A percentile compares a stretch with the other conserved stretches of the same genome.
Evolutionary conservation across 2,329 filamentous ascomycete genomes (phyloP).

Genomic region (Chaetomiaceae sp.): DNA sequence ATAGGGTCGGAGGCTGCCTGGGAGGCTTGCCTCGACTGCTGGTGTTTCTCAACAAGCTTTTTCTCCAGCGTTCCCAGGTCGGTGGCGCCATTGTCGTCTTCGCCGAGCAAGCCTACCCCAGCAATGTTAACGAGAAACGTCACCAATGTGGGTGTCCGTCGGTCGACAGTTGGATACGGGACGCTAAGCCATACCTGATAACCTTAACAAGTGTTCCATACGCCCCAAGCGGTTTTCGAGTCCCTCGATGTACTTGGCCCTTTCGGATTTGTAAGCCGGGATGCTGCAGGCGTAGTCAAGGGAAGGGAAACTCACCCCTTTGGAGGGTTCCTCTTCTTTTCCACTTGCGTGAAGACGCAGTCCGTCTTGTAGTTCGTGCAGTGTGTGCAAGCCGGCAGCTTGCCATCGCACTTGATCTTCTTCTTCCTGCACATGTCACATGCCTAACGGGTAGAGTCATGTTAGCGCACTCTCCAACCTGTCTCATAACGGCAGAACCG

Average conservation of each 20-base stretch:
- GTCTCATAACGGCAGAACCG: not conserved
- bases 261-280: conserved; percentile 34
- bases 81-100: conserved; percentile 79
- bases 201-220: conserved; percentile 85
- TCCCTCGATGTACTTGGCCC: conserved; percentile 96
- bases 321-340: conserved; percentile 96
- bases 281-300: conserved; percentile 6
- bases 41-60: conserved; percentile 57
- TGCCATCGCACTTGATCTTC: conserved; percentile 97
- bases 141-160: not conserved
- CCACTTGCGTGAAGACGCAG: conserved; percentile 94
- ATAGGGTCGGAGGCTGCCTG: conserved; percentile 47
- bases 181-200: conserved; percentile 58
- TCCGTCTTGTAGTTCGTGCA: conserved; percentile 98
- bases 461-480: conserved; percentile 15
- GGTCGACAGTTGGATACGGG: not conserved
- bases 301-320: conserved; percentile 67
- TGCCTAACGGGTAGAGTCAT: conserved; percentile 50
- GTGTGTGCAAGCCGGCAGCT: conserved; percentile 89
- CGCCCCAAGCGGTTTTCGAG: conserved; percentile 90
- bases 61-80: conserved; percentile 87
- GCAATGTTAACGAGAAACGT: conserved; percentile 26
- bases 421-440: conserved; percentile 97
- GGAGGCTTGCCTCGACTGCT: conserved; percentile 48
- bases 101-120: conserved; percentile 65